Evolutionary conservation across 2,329 filamentous ascomycete species (phyloP), one percentile per base, ranked within the genome.

Genomic region (Sporothrix schenckii): DNA sequence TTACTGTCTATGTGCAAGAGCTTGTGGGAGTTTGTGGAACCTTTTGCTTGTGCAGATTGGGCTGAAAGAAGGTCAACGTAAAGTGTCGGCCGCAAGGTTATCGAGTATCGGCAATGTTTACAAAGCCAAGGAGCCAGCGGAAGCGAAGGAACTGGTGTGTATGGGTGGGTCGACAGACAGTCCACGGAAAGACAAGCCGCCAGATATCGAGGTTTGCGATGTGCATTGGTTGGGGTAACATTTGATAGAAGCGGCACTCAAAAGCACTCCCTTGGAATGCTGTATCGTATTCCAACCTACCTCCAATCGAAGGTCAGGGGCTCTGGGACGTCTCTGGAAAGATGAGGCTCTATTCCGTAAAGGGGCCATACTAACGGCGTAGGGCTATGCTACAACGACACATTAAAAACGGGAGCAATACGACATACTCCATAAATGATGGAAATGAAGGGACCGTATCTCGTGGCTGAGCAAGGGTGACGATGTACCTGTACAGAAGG

Each of bases 61-160:
- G n/a, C 58, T 61, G 58, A n/a, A 47, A 61, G 58, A 61, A 27
- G 58, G 39, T 44, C 44, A 44, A 61, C n/a, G 13, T 39, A 47
- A 13, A n/a, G 58, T 61, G 58, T 61, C 58, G 39, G 58, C 58
- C 58, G 34, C n/a, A 34, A 41, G 34, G 56, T 30, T 60, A 5
- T 41, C 34, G 56, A 60, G 56, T 10, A 58, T n/a, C 3, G 16
- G 27, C 53, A 30, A 19, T 34, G 53, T 16, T 24, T 1, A 24
- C n/a, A n/a, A 10, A 21, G 34, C n/a, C 41, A 65, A 27, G 41
- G 58, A 63, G 30, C 9, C 27, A 53, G 56, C 10, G n/a, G 24
- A 4, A 41, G 39, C 34, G 34, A 61, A 24, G 58, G 34, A 41
- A 7, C 11, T 34, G 54, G 39, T 56, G 56, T 41, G 56, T 30